Evolutionary conservation across 2,329 filamentous ascomycete genomes (phyloP), one percentile per base, ranked within the genome.

Genomic region (Cladosporium sp.): DNA sequence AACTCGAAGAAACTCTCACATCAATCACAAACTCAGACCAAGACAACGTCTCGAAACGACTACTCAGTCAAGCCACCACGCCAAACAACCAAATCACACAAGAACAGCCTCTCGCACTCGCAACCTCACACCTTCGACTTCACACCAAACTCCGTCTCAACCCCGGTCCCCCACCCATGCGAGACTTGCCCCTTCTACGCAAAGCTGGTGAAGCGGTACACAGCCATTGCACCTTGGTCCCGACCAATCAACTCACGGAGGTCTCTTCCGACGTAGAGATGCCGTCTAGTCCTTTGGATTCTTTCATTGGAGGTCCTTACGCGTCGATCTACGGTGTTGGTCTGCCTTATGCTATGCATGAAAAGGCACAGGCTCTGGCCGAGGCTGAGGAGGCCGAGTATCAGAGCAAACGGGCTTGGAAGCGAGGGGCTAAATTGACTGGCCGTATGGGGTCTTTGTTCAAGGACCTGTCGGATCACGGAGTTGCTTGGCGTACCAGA

Each of bases 371-470:
- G 18, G 45, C 36, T 9, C 18, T 48, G 2, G 45, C 45, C 2
- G 45, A 48, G 16, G 45, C 45, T 8, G 45, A 48, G 29, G 45
- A 48, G 25, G 36, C 27, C 3, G 45, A 48, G 36, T 48, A 48
- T 13, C 45, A 48, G 25, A 19, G 27, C 11, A 12, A 13, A 27
- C 38, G 12, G 29, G 29, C 19, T 8, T 30, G 4, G 16, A 48
- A 11, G 45, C 25, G n/a, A 18, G 33, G 15, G 36, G 45, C 16
- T 3, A 33, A 32, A 15, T 4, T 36, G 20, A 46, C 32, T 27
- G 43, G 43, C 2, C n/a, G 36, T 3, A 8, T 40, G 8, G 29
- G 13, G 7, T 20, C 45, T 33, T 13, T 35, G 27, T 27, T 48
- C 3, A 48, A 39, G 18, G 22, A 16, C 13, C 3, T 20, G 36